These are phyloP conservation scores for Erodium texanum DNA, from an alignment of 441 rosid genomes.

Conservation along the genomic window DNA sequence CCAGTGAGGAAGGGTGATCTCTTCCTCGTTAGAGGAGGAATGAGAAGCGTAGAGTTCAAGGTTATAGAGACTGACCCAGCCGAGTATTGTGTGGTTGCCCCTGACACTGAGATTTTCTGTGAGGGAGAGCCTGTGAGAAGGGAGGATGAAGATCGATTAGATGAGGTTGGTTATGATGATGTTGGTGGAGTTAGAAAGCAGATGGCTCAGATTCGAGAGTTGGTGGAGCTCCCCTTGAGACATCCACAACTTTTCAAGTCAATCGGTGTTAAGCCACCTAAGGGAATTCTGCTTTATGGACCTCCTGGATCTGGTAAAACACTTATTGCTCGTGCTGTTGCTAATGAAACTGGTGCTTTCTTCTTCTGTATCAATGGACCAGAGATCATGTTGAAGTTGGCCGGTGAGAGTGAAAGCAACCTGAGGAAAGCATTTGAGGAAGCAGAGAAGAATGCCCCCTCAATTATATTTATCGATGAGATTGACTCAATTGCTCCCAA, in stretches of 20 bases:
- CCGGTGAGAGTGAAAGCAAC: slow-evolving; percentile 1
- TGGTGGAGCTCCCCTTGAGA: neutral
- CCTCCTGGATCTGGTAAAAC: slow-evolving; percentile 8
- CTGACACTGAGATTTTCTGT: slow-evolving; percentile 5
- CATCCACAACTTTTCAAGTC: slow-evolving; percentile 4
- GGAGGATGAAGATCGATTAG: slow-evolving; percentile 2
- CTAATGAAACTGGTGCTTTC: slow-evolving; percentile 2
- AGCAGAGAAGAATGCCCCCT: slow-evolving; percentile 3
- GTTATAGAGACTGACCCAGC: slow-evolving; percentile 1
- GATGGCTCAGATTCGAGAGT: slow-evolving; percentile 3
- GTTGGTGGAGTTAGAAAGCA: slow-evolving; percentile 7
- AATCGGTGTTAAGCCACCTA: neutral
- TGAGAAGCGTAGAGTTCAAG: neutral
- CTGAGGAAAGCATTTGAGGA: slow-evolving; percentile 5
- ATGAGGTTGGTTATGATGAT: slow-evolving; percentile 3
- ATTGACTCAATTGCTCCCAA: slow-evolving; percentile 3
- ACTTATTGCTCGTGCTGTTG: slow-evolving; percentile 1
- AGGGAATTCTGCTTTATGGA: neutral
- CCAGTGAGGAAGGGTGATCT: slow-evolving; percentile 7
- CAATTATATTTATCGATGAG: neutral
- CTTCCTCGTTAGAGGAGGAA: neutral
- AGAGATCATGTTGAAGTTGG: neutral
- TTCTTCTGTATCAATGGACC: slow-evolving; percentile 2
- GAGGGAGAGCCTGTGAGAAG: slow-evolving; percentile 6
- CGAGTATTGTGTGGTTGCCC: slow-evolving; percentile 2